Evolutionary conservation across 176 grass and related monocot species (phyloP).

Genomic region (bread wheat (Triticum aestivum)): IWGSC_CS_RefSeq_v2.1 NC_057807.1:473408988-473409487

Average conservation of each 20-base stretch:
- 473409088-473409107: neutral
- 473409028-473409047: conserved; percentile 72
- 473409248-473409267: neutral
- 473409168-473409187: neutral
- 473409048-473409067: conserved; percentile 80
- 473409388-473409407: too few species aligned
- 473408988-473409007: conserved; percentile 83
- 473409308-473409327: neutral
- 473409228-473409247: neutral
- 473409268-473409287: too few species aligned
- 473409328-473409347: neutral
- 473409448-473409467: neutral
- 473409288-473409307: too few species aligned
- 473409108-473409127: neutral
- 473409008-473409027: conserved; percentile 58
- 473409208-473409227: neutral
- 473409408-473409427: neutral
- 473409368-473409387: too few species aligned
- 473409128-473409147: neutral
- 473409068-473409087: conserved; percentile 53
- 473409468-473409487: neutral
- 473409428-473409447: neutral
- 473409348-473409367: too few species aligned
- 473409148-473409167: neutral
- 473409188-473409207: too few species aligned